Evolutionary conservation across 2,329 filamentous ascomycete genomes (phyloP), one percentile per base, ranked within the genome.

Genomic region (Trichoderma sp.): DNA sequence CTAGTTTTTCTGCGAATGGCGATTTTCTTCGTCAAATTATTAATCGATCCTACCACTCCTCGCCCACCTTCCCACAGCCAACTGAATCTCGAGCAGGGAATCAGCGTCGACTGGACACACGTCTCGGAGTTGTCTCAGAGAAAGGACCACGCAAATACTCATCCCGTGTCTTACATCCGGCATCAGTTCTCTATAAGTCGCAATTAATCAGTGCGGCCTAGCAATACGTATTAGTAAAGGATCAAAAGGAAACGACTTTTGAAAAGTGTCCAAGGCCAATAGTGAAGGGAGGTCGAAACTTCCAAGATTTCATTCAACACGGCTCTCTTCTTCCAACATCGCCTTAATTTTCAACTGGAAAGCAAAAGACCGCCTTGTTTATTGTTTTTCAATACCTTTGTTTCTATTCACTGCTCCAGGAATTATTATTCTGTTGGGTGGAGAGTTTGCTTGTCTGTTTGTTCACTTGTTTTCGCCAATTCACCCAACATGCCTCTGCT

Each of bases 401-500:
- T 49, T n/a, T 11, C n/a, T 24, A 7, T 49, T 13, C 21, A 24
- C 21, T 21, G n/a, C n/a, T 49, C 10, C 1, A 49, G n/a, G 13
- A 49, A 49, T 49, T 24, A 10, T 10, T 14, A 10, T 10, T n/a
- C n/a, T 43, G 18, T 49, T 24, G 46, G 46, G 46, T 43, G 39
- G 39, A 24, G n/a, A 21, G 5, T 21, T 49, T 49, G 46, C 32
- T 26, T 24, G 30, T 61, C 46, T 30, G 5, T 30, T 21, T 61
- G n/a, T n/a, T 16, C 16, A 2, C n/a, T 18, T 43, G 21, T 60
- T 60, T 24, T n/a, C 51, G 14, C 43, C 13, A 24, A 21, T 32
- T 10, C 30, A 18, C 18, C 6, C 7, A 34, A 56, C 16, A 68
- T 68, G 65, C 65, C 65, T 32, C 30, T 59, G 18, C 32, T 68